These are phyloP conservation scores for Omphalea diandra DNA, from an alignment of 441 rosid genomes.

Conservation along the genomic window DNA sequence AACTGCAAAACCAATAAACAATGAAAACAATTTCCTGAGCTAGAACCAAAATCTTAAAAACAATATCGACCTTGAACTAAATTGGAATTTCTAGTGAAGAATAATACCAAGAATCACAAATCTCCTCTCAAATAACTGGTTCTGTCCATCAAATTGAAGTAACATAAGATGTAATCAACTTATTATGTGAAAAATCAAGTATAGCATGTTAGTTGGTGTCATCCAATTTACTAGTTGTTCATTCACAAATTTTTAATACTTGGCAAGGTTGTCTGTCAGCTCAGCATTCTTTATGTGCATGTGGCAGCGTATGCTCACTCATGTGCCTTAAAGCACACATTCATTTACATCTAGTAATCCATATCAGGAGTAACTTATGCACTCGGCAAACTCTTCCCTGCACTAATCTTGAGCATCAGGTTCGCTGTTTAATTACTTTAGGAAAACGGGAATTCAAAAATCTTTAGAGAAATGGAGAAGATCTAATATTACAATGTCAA, in stretches of 20 bases:
- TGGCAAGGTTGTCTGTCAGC: constrained; percentile 5
- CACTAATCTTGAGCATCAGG: not conserved
- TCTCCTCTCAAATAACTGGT: not conserved
- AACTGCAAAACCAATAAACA: not conserved
- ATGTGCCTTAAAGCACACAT: not conserved
- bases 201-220: not conserved
- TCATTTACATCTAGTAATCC: not conserved
- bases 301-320: not conserved
- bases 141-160: constrained; percentile 2
- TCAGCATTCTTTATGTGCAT: not conserved
- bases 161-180: not conserved
- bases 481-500: not conserved
- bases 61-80: not conserved
- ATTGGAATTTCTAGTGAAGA: not conserved
- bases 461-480: not conserved
- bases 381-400: not conserved
- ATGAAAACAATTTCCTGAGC: not conserved
- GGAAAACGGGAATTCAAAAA: not conserved
- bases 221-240: constrained; percentile 3
- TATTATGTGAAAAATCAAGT: constrained; percentile 1
- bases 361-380: constrained; percentile 2
- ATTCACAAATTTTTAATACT: constrained; percentile 5
- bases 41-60: not conserved
- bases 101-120: not conserved
- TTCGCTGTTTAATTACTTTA: not conserved